phyloP scores from a whole-genome alignment of 1,284 basidiomycete species.

The Irpex lacteus region DNA sequence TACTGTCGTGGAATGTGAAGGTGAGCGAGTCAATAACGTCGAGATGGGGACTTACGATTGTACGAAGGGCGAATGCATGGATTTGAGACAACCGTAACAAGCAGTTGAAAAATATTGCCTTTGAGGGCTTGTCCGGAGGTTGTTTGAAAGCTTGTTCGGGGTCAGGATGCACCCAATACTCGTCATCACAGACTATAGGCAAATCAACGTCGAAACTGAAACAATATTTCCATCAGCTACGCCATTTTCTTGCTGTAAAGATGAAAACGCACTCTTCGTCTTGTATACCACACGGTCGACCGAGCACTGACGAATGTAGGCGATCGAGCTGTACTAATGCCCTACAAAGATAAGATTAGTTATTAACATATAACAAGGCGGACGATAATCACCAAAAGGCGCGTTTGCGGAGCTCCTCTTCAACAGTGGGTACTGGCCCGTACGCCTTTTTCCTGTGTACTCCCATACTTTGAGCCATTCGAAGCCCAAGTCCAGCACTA shows the following conservation, averaged over 20 bases:
- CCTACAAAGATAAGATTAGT: constrained; percentile 35
- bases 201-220: constrained; percentile 64
- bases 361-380: neutral
- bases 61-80: constrained; percentile 56
- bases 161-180: constrained; percentile 57
- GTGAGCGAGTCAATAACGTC: neutral
- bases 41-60: constrained; percentile 42
- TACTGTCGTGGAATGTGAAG: constrained; percentile 9
- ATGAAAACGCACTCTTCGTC: constrained; percentile 70
- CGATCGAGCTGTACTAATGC: constrained; percentile 64
- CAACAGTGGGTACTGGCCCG: constrained; percentile 23
- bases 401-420: constrained; percentile 58
- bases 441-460: constrained; percentile 39
- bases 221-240: neutral
- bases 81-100: constrained; percentile 62
- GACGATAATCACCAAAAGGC: constrained; percentile 63
- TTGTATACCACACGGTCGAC: constrained; percentile 79
- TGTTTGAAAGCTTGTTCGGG: constrained; percentile 43
- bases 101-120: constrained; percentile 54
- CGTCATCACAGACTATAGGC: constrained; percentile 69
- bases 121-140: constrained; percentile 50
- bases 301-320: constrained; percentile 67
- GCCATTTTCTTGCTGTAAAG: neutral
- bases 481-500: constrained; percentile 35
- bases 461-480: constrained; percentile 45